phyloP scores from a whole-genome alignment of 2,329 filamentous ascomycete species.

The Penicillium sp. region DNA sequence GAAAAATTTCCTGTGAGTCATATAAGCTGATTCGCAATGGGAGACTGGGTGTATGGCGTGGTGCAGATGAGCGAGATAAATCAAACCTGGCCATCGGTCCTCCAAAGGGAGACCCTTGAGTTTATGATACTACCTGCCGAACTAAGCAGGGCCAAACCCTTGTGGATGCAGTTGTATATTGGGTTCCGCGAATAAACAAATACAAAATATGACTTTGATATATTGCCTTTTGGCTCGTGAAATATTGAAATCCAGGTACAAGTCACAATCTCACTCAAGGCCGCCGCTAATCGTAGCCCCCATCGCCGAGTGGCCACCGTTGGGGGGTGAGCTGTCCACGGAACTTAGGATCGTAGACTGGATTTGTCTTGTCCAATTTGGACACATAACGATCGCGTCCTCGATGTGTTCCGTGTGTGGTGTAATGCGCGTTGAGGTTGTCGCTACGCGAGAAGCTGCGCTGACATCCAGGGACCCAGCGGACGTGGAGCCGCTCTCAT shows the following conservation, averaged over 20 bases:
- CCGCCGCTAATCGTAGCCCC: no score
- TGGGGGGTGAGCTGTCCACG: neutral
- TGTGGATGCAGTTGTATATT: neutral
- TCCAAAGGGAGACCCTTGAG: neutral
- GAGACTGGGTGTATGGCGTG: neutral
- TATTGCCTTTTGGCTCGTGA: neutral
- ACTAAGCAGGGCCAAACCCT: neutral
- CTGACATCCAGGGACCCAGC: neutral
- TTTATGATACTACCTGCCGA: neutral
- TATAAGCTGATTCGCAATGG: neutral
- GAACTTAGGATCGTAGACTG: neutral
- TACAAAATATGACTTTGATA: neutral
- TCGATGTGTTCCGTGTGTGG: neutral
- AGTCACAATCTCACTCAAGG: no score
- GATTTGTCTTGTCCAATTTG: neutral
- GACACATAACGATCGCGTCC: slow-evolving; percentile 5
- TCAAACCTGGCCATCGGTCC: neutral
- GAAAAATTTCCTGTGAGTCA: neutral
- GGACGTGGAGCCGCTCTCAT: neutral
- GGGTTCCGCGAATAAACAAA: neutral
- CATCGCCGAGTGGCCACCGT: neutral
- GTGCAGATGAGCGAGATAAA: neutral
- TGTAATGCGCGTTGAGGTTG: neutral
- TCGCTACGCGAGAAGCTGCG: neutral
- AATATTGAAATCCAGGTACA: neutral